A percentile compares a stretch with the other conserved stretches of the same genome.
Evolutionary conservation across 805 yeast species (phyloP).

Genomic region (Clavispora phyllophila): DNA sequence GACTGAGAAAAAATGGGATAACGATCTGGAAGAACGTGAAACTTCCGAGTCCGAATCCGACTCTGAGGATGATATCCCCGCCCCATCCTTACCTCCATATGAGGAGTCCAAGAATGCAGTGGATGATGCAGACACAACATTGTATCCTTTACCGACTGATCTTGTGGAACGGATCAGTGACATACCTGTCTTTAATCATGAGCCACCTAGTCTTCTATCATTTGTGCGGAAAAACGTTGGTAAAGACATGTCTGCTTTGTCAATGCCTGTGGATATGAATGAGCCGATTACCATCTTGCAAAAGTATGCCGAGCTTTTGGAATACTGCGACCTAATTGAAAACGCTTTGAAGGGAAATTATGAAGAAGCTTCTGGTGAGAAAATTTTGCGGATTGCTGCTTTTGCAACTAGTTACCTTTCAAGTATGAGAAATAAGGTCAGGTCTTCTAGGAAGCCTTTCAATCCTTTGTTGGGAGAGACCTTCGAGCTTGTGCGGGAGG

Average conservation of each 20-base stretch:
- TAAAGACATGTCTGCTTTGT: conserved; percentile 75
- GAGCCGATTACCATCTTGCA: conserved; percentile 87
- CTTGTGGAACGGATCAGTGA: conserved; percentile 51
- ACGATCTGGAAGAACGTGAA: conserved; percentile 18
- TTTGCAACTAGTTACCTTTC: conserved; percentile 79
- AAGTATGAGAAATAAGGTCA: conserved; percentile 62
- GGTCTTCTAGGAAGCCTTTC: conserved; percentile 85
- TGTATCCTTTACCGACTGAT: conserved; percentile 64
- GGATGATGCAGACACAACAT: conserved; percentile 27
- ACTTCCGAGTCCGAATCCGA: conserved; percentile 14
- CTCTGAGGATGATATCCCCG: conserved; percentile 11
- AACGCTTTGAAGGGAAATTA: conserved; percentile 48
- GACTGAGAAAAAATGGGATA: conserved; percentile 13
- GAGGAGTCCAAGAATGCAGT: background rate
- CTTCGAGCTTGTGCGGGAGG: conserved; percentile 83
- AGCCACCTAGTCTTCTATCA: conserved; percentile 80
- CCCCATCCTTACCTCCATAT: conserved; percentile 1
- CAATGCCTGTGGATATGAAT: conserved; percentile 93
- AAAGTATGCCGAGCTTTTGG: conserved; percentile 72
- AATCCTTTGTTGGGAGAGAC: conserved; percentile 94
- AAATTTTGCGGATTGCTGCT: conserved; percentile 64
- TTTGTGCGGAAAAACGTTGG: conserved; percentile 88
- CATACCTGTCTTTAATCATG: conserved; percentile 50
- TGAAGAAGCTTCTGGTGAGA: conserved; percentile 47
- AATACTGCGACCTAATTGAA: conserved; percentile 64